Evolutionary conservation across 352 stramenopile species (phyloP).

Genomic region (Pythium grandisporangium): DNA sequence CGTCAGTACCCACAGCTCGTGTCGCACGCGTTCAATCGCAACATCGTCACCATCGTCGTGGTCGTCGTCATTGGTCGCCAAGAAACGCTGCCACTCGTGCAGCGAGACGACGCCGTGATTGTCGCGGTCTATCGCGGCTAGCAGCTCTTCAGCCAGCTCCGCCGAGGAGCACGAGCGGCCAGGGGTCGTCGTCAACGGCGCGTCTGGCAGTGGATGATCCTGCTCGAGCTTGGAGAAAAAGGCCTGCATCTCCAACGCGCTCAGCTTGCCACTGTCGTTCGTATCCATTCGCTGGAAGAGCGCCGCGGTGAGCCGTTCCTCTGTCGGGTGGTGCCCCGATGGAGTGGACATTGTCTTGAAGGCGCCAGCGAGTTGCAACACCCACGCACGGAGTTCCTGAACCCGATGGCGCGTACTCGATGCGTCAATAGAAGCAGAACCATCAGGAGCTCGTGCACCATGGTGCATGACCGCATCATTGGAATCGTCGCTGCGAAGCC

Average conservation of each 20-base stretch:
- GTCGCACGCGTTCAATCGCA: slow-evolving; percentile 17
- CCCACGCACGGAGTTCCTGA: too few relatives aligned
- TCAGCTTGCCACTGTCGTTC: slow-evolving; percentile 49
- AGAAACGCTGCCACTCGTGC: slow-evolving; percentile 37
- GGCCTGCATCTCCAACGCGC: slow-evolving; percentile 27
- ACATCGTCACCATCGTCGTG: not conserved
- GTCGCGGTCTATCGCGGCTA: slow-evolving; percentile 36
- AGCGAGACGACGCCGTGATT: slow-evolving; percentile 47
- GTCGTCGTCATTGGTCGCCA: slow-evolving; percentile 1
- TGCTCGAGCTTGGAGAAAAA: slow-evolving; percentile 23
- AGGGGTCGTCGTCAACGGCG: slow-evolving; percentile 10
- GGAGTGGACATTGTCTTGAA: too few relatives aligned
- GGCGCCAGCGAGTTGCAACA: too few relatives aligned
- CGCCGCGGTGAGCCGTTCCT: too few relatives aligned
- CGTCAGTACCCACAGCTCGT: slow-evolving; percentile 1
- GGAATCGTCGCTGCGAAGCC: too few relatives aligned
- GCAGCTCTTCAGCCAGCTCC: slow-evolving; percentile 20
- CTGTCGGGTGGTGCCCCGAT: too few relatives aligned
- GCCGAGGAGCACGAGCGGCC: not conserved
- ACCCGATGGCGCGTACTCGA: too few relatives aligned
- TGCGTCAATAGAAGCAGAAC: too few relatives aligned
- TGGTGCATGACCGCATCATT: too few relatives aligned
- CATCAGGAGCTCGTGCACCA: too few relatives aligned
- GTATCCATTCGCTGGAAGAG: slow-evolving; percentile 42
- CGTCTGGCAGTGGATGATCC: too few relatives aligned